Conservation (phyloP, 108 stramenopile species). For the Fragilaria radians region DNA sequence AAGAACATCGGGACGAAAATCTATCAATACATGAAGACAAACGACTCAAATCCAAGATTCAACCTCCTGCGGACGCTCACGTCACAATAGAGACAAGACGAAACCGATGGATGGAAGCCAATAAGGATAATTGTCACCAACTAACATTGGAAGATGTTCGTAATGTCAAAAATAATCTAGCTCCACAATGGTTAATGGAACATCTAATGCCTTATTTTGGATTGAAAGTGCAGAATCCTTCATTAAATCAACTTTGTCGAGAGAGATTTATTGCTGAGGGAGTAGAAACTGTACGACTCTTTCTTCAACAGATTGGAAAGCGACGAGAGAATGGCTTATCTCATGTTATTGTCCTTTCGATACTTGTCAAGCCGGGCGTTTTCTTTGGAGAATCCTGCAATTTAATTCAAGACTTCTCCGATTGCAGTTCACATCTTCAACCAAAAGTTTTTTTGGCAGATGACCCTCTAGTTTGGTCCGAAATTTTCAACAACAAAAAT, state of each 20-base stretch:
- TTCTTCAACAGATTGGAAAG: slow-evolving; percentile 41
- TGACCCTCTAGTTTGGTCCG: neutral
- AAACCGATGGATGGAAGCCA: slow-evolving; percentile 14
- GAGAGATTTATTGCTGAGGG: slow-evolving; percentile 61
- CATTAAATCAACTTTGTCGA: neutral
- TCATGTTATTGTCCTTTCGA: slow-evolving; percentile 36
- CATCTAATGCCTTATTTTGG: slow-evolving; percentile 20
- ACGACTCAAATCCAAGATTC: too few species aligned
- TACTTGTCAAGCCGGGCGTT: slow-evolving; percentile 54
- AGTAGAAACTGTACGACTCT: slow-evolving; percentile 58
- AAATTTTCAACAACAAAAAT: too few species aligned
- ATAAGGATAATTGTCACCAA: slow-evolving; percentile 14
- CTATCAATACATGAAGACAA: slow-evolving; percentile 11
- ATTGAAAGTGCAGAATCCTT: slow-evolving; percentile 12
- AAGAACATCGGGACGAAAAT: slow-evolving; percentile 27
- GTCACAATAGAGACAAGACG: slow-evolving; percentile 2
- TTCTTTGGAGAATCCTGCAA: slow-evolving; percentile 38
- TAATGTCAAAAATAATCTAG: slow-evolving; percentile 1
- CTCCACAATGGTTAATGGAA: neutral
- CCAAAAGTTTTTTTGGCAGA: slow-evolving; percentile 1
- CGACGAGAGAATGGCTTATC: neutral
- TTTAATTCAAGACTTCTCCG: slow-evolving; percentile 16
- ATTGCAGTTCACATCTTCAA: slow-evolving; percentile 1
- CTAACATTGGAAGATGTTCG: slow-evolving; percentile 12
- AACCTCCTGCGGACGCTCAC: too few species aligned